Percentiles rank a stretch among this genome's conserved stretches.
These are phyloP conservation scores for Astrothelium macrocarpum DNA, from an alignment of 495 filamentous ascomycete species.

Conservation along the genomic window DNA sequence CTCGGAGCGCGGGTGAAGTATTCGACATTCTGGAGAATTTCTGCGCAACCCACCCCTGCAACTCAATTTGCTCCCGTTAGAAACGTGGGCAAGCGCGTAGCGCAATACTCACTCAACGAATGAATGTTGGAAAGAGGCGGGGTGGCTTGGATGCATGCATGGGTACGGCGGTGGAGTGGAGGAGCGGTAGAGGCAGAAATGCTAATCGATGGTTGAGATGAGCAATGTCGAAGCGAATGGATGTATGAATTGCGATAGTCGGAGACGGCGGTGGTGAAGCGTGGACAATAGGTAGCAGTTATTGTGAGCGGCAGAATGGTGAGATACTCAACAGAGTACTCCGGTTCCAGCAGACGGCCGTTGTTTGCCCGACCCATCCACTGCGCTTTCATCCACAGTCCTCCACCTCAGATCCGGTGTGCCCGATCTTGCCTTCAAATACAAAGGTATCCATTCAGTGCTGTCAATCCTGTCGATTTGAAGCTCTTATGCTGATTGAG, in stretches of 20 bases:
- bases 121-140: not conserved
- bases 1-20: not conserved
- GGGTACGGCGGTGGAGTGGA: not conserved
- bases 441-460: not conserved
- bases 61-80: not conserved
- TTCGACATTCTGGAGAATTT: not conserved
- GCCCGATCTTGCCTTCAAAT: not conserved
- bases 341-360: not conserved
- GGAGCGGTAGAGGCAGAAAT: not conserved
- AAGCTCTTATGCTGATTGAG: not conserved
- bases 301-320: not conserved
- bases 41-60: not conserved
- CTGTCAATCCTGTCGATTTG: not conserved
- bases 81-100: not conserved
- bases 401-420: not conserved
- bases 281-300: not conserved
- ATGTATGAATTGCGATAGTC: too few species aligned
- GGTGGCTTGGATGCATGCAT: not conserved
- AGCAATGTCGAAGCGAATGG: too few species aligned
- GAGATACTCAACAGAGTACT: not conserved
- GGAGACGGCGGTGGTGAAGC: not conserved
- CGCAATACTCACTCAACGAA: not conserved
- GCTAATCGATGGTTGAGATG: not conserved
- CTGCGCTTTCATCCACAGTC: not conserved
- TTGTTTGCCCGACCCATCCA: not conserved